phyloP scores from a whole-genome alignment of 805 yeast genomes.

The Kodamaea fukazawae region DNA sequence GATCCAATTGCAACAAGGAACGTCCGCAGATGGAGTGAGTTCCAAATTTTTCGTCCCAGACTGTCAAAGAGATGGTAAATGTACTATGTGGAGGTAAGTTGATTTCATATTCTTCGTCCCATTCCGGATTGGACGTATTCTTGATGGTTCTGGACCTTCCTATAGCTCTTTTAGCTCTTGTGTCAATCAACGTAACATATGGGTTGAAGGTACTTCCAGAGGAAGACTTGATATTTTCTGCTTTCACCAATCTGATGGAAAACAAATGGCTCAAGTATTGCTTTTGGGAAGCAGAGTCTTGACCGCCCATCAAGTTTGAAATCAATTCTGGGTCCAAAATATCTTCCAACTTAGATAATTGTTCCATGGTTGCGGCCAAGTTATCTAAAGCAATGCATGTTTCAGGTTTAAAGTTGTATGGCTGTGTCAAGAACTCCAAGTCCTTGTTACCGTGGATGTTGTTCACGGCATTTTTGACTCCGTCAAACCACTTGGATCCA shows the following conservation, averaged over 20 bases:
- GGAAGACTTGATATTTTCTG: slow-evolving; percentile 55
- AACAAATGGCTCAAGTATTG: slow-evolving; percentile 51
- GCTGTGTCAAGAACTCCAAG: slow-evolving; percentile 36
- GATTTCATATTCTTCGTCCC: slow-evolving; percentile 84
- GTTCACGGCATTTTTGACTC: slow-evolving; percentile 46
- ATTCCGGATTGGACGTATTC: slow-evolving; percentile 65
- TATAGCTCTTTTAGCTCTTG: slow-evolving; percentile 49
- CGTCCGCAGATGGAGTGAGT: slow-evolving; percentile 68
- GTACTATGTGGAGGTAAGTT: slow-evolving; percentile 39
- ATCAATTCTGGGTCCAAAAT: slow-evolving; percentile 57
- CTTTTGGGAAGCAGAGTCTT: slow-evolving; percentile 31
- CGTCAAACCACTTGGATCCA: slow-evolving; percentile 47
- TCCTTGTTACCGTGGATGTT: slow-evolving; percentile 38
- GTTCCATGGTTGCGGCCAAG: slow-evolving; percentile 49
- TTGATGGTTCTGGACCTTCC: slow-evolving; percentile 68
- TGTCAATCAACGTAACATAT: slow-evolving; percentile 62
- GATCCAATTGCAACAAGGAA: slow-evolving; percentile 57
- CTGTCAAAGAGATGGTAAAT: slow-evolving; percentile 52
- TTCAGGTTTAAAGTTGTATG: slow-evolving; percentile 55
- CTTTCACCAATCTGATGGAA: slow-evolving; percentile 59
- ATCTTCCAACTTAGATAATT: slow-evolving; percentile 52
- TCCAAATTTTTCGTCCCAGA: slow-evolving; percentile 65
- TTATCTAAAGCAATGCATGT: slow-evolving; percentile 80
- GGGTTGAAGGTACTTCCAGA: slow-evolving; percentile 43
- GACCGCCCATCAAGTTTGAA: slow-evolving; percentile 37